Base-by-base conservation (phyloP, 345 rosid genomes). In the Capsella bursapastoris region DNA sequence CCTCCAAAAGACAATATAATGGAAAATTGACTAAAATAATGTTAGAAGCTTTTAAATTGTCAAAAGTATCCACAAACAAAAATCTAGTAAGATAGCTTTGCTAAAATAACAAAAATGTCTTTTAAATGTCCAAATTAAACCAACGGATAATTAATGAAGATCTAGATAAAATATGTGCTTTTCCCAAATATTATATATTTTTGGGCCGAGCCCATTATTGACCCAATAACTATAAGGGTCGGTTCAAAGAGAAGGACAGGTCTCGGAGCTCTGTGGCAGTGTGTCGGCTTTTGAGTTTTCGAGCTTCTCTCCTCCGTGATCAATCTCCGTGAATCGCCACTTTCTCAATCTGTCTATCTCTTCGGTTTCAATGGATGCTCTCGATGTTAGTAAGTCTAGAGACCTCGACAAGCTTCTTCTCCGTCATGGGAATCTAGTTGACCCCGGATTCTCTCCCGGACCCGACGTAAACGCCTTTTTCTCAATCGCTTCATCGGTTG, bases 401-500 rank as follows among this genome's bases (percentile, higher is more conserved):
- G 97, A 92, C 91, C 89, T 95, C 10, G 97, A 95, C 80, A 95
- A 95, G 83, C 88, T 95, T 47, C 91, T 95, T 35, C 97, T 95
- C 78, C 76, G 97, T n/a, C 86, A 88, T 4, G 97, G 99, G 38
- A 92, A 92, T 80, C 93, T 95, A 68, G 97, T 92, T 44, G 91
- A 85, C 29, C 83, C 95, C 34, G 83, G 65, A 72, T 95, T 95
- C 78, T 83, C 81, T 12, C 96, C 97, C 38, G 97, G 99, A 38
- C 27, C 80, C 29, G 86, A 84, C 55, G 96, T 91, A 73, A 64
- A 25, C 0, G 5, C 69, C 29, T 29, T 44, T 4, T 14, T 52
- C n/a, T 29, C 28, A 8, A 22, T 79, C 59, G 34, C 0, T 57
- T 6, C 58, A 25, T 27, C 13, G 70, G 9, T 59, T 76, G 74